Base-by-base conservation (phyloP, 257 asterid genomes). In the Plantago ovata region DNA sequence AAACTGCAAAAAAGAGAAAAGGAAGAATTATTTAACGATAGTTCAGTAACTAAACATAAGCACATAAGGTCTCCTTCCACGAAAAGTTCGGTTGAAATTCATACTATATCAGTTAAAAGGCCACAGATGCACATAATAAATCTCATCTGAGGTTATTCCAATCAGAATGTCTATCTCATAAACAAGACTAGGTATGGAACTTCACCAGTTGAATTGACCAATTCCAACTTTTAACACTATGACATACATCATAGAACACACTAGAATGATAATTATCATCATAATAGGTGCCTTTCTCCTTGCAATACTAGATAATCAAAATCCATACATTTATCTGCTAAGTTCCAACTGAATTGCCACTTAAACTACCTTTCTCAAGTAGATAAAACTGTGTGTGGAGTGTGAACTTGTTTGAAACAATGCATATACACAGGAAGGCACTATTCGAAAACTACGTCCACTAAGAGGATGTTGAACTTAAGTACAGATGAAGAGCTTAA, bases 1-100 rank as follows among this genome's bases (percentile, higher is more conserved):
- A 89, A 70, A 53, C 97, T 89, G 86, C 9, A n/a, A 47, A 32
- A 7, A 20, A 62, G 68, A 43, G 32, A 15, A 58, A 33, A 60
- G 15, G n/a, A 13, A 9, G 49, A 6, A 18, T 14, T 44, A 10
- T 13, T 12, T 0, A 9, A 28, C n/a, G n/a, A n/a, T n/a, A n/a
- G n/a, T n/a, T n/a, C n/a, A n/a, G n/a, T n/a, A n/a, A n/a, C n/a
- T n/a, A n/a, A n/a, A n/a, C n/a, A n/a, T n/a, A n/a, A n/a, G n/a
- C n/a, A n/a, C n/a, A n/a, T n/a, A n/a, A n/a, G n/a, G n/a, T n/a
- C n/a, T n/a, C n/a, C n/a, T n/a, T n/a, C n/a, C n/a, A n/a, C n/a
- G n/a, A n/a, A n/a, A n/a, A n/a, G n/a, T n/a, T n/a, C n/a, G n/a
- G n/a, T n/a, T n/a, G n/a, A n/a, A n/a, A n/a, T n/a, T n/a, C n/a